Base-by-base conservation (phyloP, 768 basidiomycete species). In the Cyathus striatus region DNA sequence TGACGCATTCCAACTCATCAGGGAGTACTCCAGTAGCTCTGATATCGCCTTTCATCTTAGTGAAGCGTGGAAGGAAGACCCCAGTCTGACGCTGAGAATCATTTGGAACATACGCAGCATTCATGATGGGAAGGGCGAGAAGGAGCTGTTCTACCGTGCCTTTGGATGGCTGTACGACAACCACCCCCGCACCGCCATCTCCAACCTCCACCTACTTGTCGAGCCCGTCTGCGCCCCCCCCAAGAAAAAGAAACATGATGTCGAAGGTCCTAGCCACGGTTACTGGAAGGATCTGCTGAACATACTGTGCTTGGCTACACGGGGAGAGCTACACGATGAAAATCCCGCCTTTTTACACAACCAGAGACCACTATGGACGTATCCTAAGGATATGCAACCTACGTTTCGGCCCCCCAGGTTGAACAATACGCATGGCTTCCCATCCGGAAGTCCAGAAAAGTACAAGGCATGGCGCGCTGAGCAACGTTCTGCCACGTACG, bases 221-320 rank as follows among this genome's bases (percentile, higher is more conserved):
- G 63, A 71, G 6, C 79, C 78, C 0, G 69, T 76, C 6, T 78
- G 79, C 54, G 39, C 44, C 4, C 57, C 57, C 30, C 44, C 53
- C 14, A 65, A 63, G 52, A 50, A 59, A 45, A 59, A 58, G 52
- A n/a, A n/a, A n/a, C n/a, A n/a, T n/a, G n/a, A n/a, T n/a, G n/a
- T n/a, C n/a, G 41, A 57, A 40, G 48, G 57, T 39, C 26, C 49
- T 18, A 45, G 51, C 23, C 84, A 87, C 38, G 85, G 85, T 0
- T 85, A 81, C 52, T 87, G 82, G 80, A 86, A 89, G 54, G 86
- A 87, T 50, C 67, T 86, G 17, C 70, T 85, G 41, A 81, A 85
- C 40, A 78, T 88, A 38, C 65, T 87, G 4, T 70, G 76, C 3
- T 68, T 88, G 22, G 79, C 78, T 9, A 68, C 78, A 1, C 57